phyloP scores from a whole-genome alignment of 192 early-diverging fungal species.

The Linnemannia exigua region DNA sequence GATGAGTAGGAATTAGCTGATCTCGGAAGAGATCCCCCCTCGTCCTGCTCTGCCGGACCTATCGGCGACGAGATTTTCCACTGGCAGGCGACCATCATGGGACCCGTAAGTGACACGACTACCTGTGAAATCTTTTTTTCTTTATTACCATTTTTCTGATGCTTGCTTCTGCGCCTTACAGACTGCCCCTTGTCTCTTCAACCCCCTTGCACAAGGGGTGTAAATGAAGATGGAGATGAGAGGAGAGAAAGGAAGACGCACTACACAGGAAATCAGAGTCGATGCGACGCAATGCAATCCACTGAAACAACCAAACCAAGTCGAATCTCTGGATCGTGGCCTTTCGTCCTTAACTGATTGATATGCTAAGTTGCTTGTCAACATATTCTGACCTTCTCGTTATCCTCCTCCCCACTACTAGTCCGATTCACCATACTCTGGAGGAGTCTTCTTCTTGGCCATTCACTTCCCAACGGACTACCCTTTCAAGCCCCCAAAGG shows the following conservation, averaged over 20 bases:
- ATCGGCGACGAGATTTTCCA: conserved; percentile 93
- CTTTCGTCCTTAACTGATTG: not conserved
- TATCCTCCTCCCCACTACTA: conserved; percentile 53
- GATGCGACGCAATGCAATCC: not conserved
- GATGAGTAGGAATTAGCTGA: conserved; percentile 88
- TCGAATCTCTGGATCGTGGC: not conserved
- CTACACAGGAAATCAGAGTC: not conserved
- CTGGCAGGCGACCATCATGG: conserved; percentile 99
- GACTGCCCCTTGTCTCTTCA: conserved; percentile 4
- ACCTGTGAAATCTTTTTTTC: not conserved
- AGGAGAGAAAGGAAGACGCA: not conserved
- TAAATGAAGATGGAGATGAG: not conserved
- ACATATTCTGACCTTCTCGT: not conserved
- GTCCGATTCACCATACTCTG: conserved; percentile 92
- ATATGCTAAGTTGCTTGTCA: not conserved
- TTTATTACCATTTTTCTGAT: conserved; percentile 5
- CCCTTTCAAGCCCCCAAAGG: conserved; percentile 99
- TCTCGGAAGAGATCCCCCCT: conserved; percentile 97
- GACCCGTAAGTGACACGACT: conserved; percentile 83
- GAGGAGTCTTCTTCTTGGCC: conserved; percentile 97
- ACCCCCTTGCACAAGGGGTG: conserved; percentile 8
- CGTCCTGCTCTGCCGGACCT: conserved; percentile 97
- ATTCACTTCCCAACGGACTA: conserved; percentile 99
- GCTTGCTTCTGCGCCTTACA: not conserved
- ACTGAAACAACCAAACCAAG: not conserved